Percentiles rank a stretch among this genome's conserved stretches.
Conservation (phyloP, 1,284 basidiomycete species). For the Fomitopsis schrenkii region DNA sequence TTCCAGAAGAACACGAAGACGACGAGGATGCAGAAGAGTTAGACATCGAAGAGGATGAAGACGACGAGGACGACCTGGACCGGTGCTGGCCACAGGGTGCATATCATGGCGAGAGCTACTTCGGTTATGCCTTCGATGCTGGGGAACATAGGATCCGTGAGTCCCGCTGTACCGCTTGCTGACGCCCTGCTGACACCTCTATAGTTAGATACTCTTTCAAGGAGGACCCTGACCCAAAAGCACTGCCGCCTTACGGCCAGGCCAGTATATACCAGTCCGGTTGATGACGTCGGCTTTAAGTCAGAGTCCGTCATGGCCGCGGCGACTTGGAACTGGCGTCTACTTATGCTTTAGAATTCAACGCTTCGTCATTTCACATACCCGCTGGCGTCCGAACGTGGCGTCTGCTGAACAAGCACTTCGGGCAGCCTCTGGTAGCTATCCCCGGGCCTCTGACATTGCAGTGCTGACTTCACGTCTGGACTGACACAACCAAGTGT, state of each 20-base stretch:
- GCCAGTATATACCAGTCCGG: slow-evolving; percentile 1
- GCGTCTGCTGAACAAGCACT: too few relatives aligned
- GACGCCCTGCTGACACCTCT: neutral
- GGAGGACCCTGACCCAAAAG: slow-evolving; percentile 6
- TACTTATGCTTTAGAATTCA: too few relatives aligned
- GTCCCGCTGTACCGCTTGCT: neutral
- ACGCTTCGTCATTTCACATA: too few relatives aligned
- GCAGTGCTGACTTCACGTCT: too few relatives aligned
- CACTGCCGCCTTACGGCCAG: slow-evolving; percentile 6
- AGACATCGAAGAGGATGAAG: slow-evolving; percentile 5
- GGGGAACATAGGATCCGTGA: slow-evolving; percentile 30
- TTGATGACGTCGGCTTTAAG: neutral
- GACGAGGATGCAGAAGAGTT: slow-evolving; percentile 12
- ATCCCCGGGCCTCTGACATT: too few relatives aligned
- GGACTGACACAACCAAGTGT: too few relatives aligned
- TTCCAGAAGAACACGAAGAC: neutral
- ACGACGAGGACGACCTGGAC: slow-evolving; percentile 15
- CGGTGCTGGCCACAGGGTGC: slow-evolving; percentile 31
- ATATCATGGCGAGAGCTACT: slow-evolving; percentile 31
- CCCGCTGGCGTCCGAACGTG: too few relatives aligned
- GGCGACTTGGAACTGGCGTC: too few relatives aligned
- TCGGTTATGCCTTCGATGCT: slow-evolving; percentile 33
- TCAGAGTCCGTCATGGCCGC: too few relatives aligned
- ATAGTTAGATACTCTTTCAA: slow-evolving; percentile 13
- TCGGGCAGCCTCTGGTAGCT: too few relatives aligned